phyloP scores from a whole-genome alignment of 2,329 filamentous ascomycete species.

The Hirsutella thompsonii region DNA sequence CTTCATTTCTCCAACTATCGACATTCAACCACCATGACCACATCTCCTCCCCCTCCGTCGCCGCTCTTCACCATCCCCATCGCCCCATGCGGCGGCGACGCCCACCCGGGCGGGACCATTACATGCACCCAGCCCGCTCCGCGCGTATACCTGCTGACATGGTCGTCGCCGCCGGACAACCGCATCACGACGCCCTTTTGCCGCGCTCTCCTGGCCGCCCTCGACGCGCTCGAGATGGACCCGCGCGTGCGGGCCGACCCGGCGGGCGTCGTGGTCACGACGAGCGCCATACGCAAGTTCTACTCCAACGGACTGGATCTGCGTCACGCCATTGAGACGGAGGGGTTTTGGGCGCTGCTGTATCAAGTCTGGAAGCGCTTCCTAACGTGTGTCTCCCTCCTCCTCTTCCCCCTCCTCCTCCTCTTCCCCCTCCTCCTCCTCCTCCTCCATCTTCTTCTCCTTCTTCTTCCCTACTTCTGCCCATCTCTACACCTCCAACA shows the following conservation, averaged over 20 bases:
- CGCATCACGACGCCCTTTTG: conserved; percentile 58
- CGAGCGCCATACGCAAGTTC: conserved; percentile 64
- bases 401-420: conserved; percentile 7
- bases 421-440: not conserved
- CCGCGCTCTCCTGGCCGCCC: conserved; percentile 51
- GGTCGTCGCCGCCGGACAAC: conserved; percentile 62
- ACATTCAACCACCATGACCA: no score
- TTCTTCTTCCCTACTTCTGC: conserved; percentile 1
- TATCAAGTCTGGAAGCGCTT: conserved; percentile 54
- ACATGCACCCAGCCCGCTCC: conserved; percentile 47
- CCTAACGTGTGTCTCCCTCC: conserved; percentile 14
- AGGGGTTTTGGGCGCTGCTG: conserved; percentile 49
- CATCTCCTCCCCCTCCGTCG: not conserved
- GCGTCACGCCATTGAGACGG: conserved; percentile 45
- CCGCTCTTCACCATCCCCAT: conserved; percentile 36
- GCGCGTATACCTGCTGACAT: conserved; percentile 59
- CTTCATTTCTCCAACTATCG: no score
- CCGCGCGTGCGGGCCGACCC: conserved; percentile 34
- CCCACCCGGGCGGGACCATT: conserved; percentile 43
- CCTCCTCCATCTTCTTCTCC: conserved; percentile 9
- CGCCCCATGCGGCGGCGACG: conserved; percentile 26
- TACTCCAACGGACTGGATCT: conserved; percentile 77
- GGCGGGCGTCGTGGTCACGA: conserved; percentile 61
- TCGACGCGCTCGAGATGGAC: conserved; percentile 61
- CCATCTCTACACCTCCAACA: not conserved